These are phyloP conservation scores for Triglochin maritima DNA, from an alignment of 106 monocot genomes.

Conservation along the genomic window DNA sequence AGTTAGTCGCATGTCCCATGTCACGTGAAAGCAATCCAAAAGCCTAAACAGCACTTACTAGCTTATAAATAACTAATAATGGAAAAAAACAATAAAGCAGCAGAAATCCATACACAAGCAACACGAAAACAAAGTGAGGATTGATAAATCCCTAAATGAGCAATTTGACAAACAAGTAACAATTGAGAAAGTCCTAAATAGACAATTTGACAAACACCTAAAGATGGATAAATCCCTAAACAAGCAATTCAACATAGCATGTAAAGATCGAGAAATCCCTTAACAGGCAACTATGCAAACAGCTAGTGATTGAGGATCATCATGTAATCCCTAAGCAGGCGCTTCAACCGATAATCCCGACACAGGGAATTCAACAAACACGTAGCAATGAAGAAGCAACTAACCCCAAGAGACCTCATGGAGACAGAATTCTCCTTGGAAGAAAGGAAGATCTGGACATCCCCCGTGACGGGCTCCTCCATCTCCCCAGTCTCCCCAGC, in stretches of 20 bases:
- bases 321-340: too few relatives aligned
- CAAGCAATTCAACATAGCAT: too few relatives aligned
- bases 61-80: too few relatives aligned
- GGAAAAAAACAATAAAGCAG: too few relatives aligned
- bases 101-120: not conserved
- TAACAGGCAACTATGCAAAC: too few relatives aligned
- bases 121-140: not conserved
- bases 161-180: not conserved
- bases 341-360: too few relatives aligned
- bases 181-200: not conserved
- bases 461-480: conserved; percentile 89
- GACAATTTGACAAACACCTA: not conserved
- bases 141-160: not conserved
- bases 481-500: conserved; percentile 83
- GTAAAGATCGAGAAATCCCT: too few relatives aligned
- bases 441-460: conserved; percentile 82
- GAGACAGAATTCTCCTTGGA: conserved; percentile 85
- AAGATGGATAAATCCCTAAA: not conserved
- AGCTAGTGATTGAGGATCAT: too few relatives aligned
- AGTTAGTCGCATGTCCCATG: too few relatives aligned
- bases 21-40: too few relatives aligned
- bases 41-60: too few relatives aligned
- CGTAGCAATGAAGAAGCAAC: not conserved
- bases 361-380: too few relatives aligned
- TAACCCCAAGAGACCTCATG: conserved; percentile 75